Base-by-base conservation (phyloP, 768 basidiomycete genomes). In the Nidularia sp. region DNA sequence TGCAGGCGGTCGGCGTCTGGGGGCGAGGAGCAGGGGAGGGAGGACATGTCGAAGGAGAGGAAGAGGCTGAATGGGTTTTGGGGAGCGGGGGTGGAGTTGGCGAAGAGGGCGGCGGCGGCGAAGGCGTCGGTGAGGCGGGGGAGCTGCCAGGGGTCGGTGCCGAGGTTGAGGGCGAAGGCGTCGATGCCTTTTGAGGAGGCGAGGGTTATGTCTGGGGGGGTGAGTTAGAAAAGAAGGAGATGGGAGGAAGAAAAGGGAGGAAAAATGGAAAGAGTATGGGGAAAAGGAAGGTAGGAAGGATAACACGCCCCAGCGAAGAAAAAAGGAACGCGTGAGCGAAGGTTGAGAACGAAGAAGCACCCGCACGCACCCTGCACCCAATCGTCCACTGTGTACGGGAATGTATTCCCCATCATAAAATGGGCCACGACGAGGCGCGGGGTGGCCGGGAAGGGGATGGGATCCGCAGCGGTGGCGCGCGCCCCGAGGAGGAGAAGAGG, bases 381-480 rank as follows among this genome's bases (percentile, higher is more conserved):
- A 62, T 79, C 71, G 33, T 63, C 57, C 10, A 64, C 42, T 5
- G 70, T 70, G 66, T 82, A 85, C 4, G 76, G 74, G 58, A 79
- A 81, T 2, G 83, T 78, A 64, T 84, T 85, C 36, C 84, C 85
- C 48, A 85, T 80, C 63, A 85, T 84, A 62, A 68, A 68, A 61
- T 86, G 83, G 13, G 80, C 81, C 47, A 79, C 67, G 29, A 82
- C 81, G 34, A 68, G 52, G 50, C 74, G 76, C 10, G 61, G 43
- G 33, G 48, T 42, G 36, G 31, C 34, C 45, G 34, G 42, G 18
- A 39, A 25, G 9, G 31, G 10, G 33, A 35, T 48, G 25, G 25
- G 8, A 8, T 9, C n/a, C 2, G 44, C 13, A 3, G 25, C 25
- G 39, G 10, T 2, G 39, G 15, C 39, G 15, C 39, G 39, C 39